Evolutionary conservation across 2,329 filamentous ascomycete genomes (phyloP), one percentile per base, ranked within the genome.

Genomic region (Fusarium verticillioides): DNA sequence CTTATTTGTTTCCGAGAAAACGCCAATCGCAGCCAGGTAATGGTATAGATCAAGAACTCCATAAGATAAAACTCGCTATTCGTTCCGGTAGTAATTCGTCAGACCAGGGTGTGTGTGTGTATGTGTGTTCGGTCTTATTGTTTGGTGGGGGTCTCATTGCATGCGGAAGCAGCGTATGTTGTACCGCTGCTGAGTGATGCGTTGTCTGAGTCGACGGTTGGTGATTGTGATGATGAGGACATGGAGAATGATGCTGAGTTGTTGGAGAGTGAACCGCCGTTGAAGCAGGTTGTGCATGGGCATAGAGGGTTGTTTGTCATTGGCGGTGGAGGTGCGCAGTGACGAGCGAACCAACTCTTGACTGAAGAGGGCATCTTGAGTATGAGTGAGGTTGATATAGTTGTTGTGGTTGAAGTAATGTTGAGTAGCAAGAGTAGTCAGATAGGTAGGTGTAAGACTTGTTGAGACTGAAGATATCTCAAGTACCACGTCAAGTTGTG

Each of bases 271-370:
- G 74, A 70, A 39, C 76, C 75, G 5, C 69, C 65, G 63, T 79
- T 80, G 78, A 75, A 83, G 77, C 81, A 83, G 50, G 76, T 69
- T 58, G 76, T 78, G 73, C 83, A 84, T 59, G 82, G 82, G 62
- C 83, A 84, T 26, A 77, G 70, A 8, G 81, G 76, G 39, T 75
- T 76, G 66, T 74, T 73, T 75, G 78, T 80, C 74, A 82, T 75
- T 50, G 83, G 82, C 4, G 82, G 82, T 23, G 81, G 80, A 60
- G 83, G 81, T 53, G 82, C 76, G 70, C 81, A 83, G 79, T 84
- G 83, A 69, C 82, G 82, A 54, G 81, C 79, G 67, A 83, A 83
- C 83, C 83, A 84, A 71, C 76, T 79, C 56, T 79, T 79, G 50
- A 70, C 76, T 57, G 75, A 66, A 39, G 80, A 82, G 68, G 81